Evolutionary conservation across 2,329 filamentous ascomycete genomes (phyloP).

Genomic region (Paraconiothyrium brasiliense): DNA sequence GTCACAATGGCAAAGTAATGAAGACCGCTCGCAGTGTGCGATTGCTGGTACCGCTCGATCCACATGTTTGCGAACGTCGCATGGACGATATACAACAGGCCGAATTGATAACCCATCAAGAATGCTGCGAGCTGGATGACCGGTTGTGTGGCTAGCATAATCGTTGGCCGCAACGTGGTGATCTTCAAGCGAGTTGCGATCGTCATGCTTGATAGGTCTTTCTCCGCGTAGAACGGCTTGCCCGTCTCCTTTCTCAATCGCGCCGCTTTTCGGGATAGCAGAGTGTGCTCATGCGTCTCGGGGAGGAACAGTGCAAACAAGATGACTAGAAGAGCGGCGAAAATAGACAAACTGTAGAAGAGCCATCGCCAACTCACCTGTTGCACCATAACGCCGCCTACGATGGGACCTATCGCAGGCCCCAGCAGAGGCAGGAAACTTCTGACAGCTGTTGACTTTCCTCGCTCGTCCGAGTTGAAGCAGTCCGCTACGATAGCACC

Average conservation of each 20-base stretch:
- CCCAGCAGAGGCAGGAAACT: constrained; percentile 30
- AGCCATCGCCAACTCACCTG: constrained; percentile 31
- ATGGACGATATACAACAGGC: constrained; percentile 39
- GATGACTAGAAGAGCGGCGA: constrained; percentile 24
- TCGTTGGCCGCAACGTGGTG: constrained; percentile 60
- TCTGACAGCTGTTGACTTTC: constrained; percentile 29
- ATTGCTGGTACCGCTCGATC: constrained; percentile 26
- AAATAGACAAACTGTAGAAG: constrained; percentile 31
- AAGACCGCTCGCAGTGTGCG: constrained; percentile 23
- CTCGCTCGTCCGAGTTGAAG: constrained; percentile 26
- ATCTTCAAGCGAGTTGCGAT: constrained; percentile 18
- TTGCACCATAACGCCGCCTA: constrained; percentile 32
- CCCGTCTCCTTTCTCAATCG: constrained; percentile 55
- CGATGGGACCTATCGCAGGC: constrained; percentile 31
- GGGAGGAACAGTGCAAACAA: constrained; percentile 48
- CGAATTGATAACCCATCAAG: constrained; percentile 54
- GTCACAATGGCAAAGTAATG: constrained; percentile 62
- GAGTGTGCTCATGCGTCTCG: constrained; percentile 57
- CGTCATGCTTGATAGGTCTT: constrained; percentile 14
- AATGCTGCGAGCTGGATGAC: constrained; percentile 57
- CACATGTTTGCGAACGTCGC: constrained; percentile 34
- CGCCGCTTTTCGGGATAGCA: constrained; percentile 55
- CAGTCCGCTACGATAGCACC: constrained; percentile 27
- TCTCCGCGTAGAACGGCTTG: constrained; percentile 32
- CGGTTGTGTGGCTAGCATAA: constrained; percentile 63